Conservation (phyloP, 768 basidiomycete genomes). For the Pisolithus sp. region DNA sequence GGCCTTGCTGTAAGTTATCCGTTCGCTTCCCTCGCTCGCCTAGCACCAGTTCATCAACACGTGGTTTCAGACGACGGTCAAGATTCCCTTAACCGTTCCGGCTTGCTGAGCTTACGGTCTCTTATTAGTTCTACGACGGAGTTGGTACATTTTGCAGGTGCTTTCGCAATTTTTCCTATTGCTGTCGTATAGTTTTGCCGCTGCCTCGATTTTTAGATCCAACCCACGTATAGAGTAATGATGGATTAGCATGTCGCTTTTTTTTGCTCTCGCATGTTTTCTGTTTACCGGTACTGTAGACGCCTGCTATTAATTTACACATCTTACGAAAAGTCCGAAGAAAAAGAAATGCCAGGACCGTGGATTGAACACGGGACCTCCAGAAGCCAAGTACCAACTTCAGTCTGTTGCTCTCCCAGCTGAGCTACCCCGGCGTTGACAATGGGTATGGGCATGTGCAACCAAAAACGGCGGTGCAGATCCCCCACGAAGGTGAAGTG, state of each 20-base stretch:
- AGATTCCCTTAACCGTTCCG: slow-evolving; percentile 79
- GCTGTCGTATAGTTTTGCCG: too few relatives aligned
- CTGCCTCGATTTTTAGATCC: too few relatives aligned
- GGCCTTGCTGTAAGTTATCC: slow-evolving; percentile 49
- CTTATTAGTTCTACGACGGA: too few relatives aligned
- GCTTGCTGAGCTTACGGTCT: slow-evolving; percentile 47
- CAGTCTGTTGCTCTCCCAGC: slow-evolving; percentile 36
- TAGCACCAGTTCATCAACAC: slow-evolving; percentile 2
- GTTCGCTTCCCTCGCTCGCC: slow-evolving; percentile 2
- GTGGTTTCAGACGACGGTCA: slow-evolving; percentile 55
- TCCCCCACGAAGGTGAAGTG: neutral
- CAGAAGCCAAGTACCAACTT: slow-evolving; percentile 27
- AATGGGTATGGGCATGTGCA: neutral
- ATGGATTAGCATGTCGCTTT: too few relatives aligned
- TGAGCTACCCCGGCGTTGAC: slow-evolving; percentile 25
- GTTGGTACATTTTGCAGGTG: too few relatives aligned
- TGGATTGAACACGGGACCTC: slow-evolving; percentile 55
- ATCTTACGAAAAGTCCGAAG: too few relatives aligned
- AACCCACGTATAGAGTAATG: too few relatives aligned
- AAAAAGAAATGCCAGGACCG: slow-evolving; percentile 37
- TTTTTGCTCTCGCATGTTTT: too few relatives aligned
- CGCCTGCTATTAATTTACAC: too few relatives aligned
- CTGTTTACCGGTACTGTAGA: too few relatives aligned
- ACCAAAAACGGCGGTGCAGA: neutral
- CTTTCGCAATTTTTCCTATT: too few relatives aligned